Percentiles rank a stretch among this genome's conserved stretches.
These are phyloP conservation scores for Aphanomyces euteiches DNA, from an alignment of 352 stramenopile genomes.

Conservation along the genomic window DNA sequence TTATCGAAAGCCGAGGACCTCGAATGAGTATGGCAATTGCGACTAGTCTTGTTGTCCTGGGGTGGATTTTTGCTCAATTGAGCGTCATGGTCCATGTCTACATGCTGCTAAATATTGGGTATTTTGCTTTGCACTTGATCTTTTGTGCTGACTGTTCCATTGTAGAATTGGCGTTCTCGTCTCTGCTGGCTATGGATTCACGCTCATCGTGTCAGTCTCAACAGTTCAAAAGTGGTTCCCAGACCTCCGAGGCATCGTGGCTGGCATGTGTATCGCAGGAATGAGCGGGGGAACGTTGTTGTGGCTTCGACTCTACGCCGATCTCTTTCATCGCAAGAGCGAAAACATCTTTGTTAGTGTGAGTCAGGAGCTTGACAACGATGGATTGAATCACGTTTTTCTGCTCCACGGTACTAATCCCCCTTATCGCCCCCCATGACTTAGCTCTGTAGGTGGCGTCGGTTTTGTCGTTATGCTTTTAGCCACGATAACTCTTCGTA, in stretches of 20 bases:
- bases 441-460: background rate
- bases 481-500: background rate
- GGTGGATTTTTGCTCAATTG: no score
- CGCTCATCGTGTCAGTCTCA: conserved; percentile 15
- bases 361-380: background rate
- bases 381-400: background rate
- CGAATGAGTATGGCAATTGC: no score
- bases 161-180: conserved; percentile 28
- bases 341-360: background rate
- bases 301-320: background rate
- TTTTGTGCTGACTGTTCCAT: background rate
- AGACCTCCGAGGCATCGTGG: conserved; percentile 24
- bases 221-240: conserved; percentile 32
- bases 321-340: background rate
- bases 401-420: background rate
- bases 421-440: background rate
- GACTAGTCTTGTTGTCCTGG: no score
- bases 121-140: conserved; percentile 7
- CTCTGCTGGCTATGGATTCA: conserved; percentile 24
- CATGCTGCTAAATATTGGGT: conserved; percentile 1
- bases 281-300: conserved; percentile 21
- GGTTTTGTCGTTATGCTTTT: background rate
- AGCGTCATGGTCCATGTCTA: background rate
- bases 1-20: no score
- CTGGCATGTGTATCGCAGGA: conserved; percentile 16